Percentiles rank a stretch among this genome's conserved stretches.
Evolutionary conservation across 768 basidiomycete genomes (phyloP).

Genomic region (Podaxis sp.): DNA sequence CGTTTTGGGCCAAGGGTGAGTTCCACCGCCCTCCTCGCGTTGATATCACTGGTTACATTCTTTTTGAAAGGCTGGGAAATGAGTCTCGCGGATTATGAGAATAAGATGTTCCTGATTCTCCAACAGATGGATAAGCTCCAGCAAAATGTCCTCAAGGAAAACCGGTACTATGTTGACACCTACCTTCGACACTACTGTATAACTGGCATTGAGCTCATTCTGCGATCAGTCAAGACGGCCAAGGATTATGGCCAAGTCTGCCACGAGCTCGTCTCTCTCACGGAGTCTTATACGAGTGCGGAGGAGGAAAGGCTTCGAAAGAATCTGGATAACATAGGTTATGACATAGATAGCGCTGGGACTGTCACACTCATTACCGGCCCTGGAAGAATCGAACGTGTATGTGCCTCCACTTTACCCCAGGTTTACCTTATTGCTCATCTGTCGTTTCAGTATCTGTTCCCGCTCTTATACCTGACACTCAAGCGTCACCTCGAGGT

Average conservation of each 20-base stretch:
- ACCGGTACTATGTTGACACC: constrained; percentile 12
- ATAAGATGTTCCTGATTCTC: constrained; percentile 14
- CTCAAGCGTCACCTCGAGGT: constrained; percentile 16
- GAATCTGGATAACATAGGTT: constrained; percentile 16
- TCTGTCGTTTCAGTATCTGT: constrained; percentile 13
- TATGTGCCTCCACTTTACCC: neutral
- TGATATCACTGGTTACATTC: neutral
- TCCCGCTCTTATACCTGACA: constrained; percentile 18
- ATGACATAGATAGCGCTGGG: constrained; percentile 13
- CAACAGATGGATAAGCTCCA: constrained; percentile 13
- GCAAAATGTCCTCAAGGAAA: constrained; percentile 12
- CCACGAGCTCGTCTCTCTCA: constrained; percentile 7
- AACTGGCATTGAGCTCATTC: constrained; percentile 12
- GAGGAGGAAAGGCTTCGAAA: constrained; percentile 14
- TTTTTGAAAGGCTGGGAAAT: constrained; percentile 12
- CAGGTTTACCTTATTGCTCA: neutral
- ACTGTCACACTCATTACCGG: constrained; percentile 17
- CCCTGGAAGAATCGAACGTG: constrained; percentile 16
- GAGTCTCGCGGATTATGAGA: constrained; percentile 16
- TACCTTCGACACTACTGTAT: constrained; percentile 10
- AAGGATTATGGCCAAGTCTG: constrained; percentile 1
- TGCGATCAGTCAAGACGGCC: constrained; percentile 15
- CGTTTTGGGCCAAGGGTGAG: constrained; percentile 24
- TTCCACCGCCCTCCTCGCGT: neutral
- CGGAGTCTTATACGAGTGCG: constrained; percentile 2